phyloP scores from a whole-genome alignment of 2,329 filamentous ascomycete genomes.

The Colletotrichum acutatum region DNA sequence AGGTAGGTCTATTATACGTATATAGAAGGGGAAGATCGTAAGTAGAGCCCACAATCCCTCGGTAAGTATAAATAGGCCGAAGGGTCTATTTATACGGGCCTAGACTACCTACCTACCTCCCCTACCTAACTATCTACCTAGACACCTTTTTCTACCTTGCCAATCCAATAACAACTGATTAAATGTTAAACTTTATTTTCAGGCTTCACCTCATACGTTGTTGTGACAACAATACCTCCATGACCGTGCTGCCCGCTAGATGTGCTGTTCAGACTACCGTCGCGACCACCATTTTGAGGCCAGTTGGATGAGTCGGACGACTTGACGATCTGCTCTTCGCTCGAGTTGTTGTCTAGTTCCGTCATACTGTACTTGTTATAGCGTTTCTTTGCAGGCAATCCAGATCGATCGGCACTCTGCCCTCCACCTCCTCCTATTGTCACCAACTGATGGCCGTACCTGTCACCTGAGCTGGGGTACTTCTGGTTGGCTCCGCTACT shows the following conservation, averaged over 20 bases:
- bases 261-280: background rate
- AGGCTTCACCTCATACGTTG: conserved; percentile 20
- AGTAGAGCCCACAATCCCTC: no score
- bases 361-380: conserved; percentile 34
- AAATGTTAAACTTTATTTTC: background rate
- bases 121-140: no score
- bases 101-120: no score
- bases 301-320: conserved; percentile 24
- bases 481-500: conserved; percentile 41
- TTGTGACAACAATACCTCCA: conserved; percentile 20
- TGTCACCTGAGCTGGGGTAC: conserved; percentile 40
- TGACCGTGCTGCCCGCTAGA: conserved; percentile 17
- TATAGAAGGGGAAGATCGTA: no score
- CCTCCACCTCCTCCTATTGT: conserved; percentile 41
- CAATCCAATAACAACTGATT: no score
- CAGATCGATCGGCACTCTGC: conserved; percentile 17
- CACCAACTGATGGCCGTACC: conserved; percentile 39
- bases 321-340: conserved; percentile 46
- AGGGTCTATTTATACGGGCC: no score
- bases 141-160: no score
- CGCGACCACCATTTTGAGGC: background rate
- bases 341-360: conserved; percentile 43
- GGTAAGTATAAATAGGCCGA: no score
- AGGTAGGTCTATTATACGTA: no score
- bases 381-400: conserved; percentile 13